Conservation (phyloP, 371 early-diverging fungal species). For the Mucor racemosus region DNA sequence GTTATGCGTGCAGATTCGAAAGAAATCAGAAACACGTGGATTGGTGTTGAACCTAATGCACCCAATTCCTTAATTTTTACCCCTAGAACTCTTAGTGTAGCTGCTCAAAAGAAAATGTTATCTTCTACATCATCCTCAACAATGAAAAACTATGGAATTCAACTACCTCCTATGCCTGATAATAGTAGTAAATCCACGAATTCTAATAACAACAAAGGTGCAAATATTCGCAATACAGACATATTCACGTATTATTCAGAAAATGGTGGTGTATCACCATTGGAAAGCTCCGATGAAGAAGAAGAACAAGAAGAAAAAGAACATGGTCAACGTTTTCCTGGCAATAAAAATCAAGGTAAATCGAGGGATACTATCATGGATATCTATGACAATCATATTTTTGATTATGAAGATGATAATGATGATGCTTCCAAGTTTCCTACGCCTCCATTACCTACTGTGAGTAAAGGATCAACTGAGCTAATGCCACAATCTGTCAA, state of each 20-base stretch:
- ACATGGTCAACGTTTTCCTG: background rate
- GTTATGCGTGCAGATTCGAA: conserved; percentile 30
- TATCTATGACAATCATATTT: conserved; percentile 39
- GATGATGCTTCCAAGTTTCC: conserved; percentile 7
- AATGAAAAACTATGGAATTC: background rate
- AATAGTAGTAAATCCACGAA: background rate
- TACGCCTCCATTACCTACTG: background rate
- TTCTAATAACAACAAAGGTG: background rate
- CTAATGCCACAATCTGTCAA: conserved; percentile 35
- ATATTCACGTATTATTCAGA: conserved; percentile 31
- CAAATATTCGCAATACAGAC: conserved; percentile 17
- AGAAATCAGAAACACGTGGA: conserved; percentile 36
- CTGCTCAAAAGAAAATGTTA: conserved; percentile 24
- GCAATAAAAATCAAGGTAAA: background rate
- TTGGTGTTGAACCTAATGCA: conserved; percentile 25
- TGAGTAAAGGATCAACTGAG: background rate
- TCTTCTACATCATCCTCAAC: background rate
- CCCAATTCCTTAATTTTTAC: background rate
- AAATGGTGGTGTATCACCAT: conserved; percentile 23
- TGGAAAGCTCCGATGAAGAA: conserved; percentile 36
- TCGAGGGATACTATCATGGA: conserved; percentile 49
- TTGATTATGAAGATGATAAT: conserved; percentile 12
- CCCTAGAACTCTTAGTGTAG: conserved; percentile 17
- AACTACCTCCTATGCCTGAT: background rate
- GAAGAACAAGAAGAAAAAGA: background rate